These are phyloP conservation scores for Paulownia fortunei DNA, from an alignment of 257 asterid genomes.

Conservation along the genomic window DNA sequence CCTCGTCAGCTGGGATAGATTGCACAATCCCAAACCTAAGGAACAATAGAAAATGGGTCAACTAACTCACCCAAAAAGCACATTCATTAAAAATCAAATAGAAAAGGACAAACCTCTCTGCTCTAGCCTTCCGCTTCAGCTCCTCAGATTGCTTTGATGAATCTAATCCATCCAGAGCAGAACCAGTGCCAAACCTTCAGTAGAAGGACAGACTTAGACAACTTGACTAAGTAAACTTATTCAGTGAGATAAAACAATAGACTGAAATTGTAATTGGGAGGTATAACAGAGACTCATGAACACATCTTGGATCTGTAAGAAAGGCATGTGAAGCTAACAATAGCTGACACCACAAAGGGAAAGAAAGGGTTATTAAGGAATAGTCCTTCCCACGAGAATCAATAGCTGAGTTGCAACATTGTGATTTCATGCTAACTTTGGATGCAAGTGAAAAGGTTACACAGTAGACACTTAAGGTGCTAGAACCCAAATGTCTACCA, in stretches of 20 bases:
- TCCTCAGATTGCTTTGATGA: constrained; percentile 73
- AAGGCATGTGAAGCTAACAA: neutral
- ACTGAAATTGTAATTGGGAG: neutral
- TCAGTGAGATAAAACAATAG: neutral
- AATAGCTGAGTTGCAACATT: neutral
- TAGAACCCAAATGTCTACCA: neutral
- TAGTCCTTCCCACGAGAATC: neutral
- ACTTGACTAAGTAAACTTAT: neutral
- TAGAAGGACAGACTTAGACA: constrained; percentile 5
- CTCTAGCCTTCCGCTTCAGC: constrained; percentile 91
- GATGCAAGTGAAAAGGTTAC: constrained; percentile 17
- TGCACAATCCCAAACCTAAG: constrained; percentile 75
- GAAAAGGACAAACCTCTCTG: constrained; percentile 70
- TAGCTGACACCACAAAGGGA: neutral
- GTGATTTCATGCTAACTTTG: neutral
- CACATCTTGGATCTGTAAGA: neutral
- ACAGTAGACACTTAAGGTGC: neutral
- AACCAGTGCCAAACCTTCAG: constrained; percentile 81
- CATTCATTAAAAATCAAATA: neutral
- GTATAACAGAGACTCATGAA: neutral
- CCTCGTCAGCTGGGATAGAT: constrained; percentile 67
- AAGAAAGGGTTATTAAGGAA: neutral
- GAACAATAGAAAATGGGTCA: constrained; percentile 24
- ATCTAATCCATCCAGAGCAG: constrained; percentile 50
- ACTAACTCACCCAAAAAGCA: neutral